phyloP scores from a whole-genome alignment of 768 basidiomycete species.

The Rhodotorula toruloides region DNA sequence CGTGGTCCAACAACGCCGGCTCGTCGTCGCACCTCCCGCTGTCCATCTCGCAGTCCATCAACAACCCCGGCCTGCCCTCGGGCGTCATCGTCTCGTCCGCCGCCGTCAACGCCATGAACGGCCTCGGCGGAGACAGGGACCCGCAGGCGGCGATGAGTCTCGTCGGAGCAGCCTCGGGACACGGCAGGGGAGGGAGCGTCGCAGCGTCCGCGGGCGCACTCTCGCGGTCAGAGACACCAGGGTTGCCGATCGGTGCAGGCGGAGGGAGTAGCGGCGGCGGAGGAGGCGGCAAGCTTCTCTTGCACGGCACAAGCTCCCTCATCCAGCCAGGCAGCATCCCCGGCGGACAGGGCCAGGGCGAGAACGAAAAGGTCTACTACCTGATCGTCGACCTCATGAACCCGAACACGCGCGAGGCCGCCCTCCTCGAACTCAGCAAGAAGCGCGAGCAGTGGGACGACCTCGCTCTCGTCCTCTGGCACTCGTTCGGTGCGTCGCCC shows the following conservation, averaged over 20 bases:
- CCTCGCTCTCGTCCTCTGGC: slow-evolving; percentile 94
- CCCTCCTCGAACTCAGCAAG: slow-evolving; percentile 92
- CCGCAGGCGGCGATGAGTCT: neutral
- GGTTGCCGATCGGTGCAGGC: slow-evolving; percentile 29
- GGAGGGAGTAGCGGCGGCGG: slow-evolving; percentile 11
- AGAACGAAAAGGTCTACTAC: slow-evolving; percentile 79
- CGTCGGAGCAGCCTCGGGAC: no score
- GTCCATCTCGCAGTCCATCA: slow-evolving; percentile 39
- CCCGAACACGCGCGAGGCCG: slow-evolving; percentile 69
- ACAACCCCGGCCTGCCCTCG: slow-evolving; percentile 45
- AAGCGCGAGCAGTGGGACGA: slow-evolving; percentile 99
- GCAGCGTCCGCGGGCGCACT: slow-evolving; percentile 2
- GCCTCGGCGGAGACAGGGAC: slow-evolving; percentile 16
- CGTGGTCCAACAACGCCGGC: slow-evolving; percentile 8
- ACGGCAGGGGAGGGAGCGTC: slow-evolving; percentile 6
- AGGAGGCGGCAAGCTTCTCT: slow-evolving; percentile 30
- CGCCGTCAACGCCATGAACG: slow-evolving; percentile 36
- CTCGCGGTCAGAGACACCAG: slow-evolving; percentile 34
- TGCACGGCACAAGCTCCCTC: slow-evolving; percentile 32
- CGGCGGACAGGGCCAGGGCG: slow-evolving; percentile 43
- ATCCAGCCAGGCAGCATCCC: slow-evolving; percentile 38
- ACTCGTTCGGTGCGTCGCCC: slow-evolving; percentile 88
- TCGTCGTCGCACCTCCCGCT: slow-evolving; percentile 33
- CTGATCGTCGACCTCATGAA: slow-evolving; percentile 73
- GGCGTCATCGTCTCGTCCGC: slow-evolving; percentile 38